These are phyloP conservation scores for Pugionium dolabratum DNA, from an alignment of 345 rosid species.

Conservation along the genomic window DNA sequence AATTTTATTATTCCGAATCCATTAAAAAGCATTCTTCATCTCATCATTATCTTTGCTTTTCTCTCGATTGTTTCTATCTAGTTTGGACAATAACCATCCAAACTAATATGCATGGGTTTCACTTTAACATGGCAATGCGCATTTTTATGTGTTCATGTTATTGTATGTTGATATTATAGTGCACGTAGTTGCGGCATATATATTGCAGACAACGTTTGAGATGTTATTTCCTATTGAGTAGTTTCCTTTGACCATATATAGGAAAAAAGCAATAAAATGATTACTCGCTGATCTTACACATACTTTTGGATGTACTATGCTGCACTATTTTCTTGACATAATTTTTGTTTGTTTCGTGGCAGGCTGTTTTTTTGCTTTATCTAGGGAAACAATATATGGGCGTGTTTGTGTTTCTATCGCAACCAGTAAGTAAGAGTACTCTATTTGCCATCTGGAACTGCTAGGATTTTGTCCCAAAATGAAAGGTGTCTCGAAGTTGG, in stretches of 20 bases:
- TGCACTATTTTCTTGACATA: background rate
- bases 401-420: background rate
- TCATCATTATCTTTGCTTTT: background rate
- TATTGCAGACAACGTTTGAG: background rate
- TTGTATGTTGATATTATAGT: background rate
- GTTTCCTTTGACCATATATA: background rate
- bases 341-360: background rate
- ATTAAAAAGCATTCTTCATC: background rate
- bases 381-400: background rate
- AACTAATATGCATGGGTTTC: background rate
- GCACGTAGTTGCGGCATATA: background rate
- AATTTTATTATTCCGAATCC: background rate
- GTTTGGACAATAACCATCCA: background rate
- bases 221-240: background rate
- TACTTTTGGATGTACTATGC: background rate
- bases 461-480: background rate
- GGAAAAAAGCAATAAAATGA: background rate
- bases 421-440: background rate
- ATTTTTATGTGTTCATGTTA: background rate
- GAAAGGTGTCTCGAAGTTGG: background rate
- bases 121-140: background rate
- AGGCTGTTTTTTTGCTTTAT: background rate
- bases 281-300: background rate
- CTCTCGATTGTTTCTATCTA: background rate
- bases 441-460: background rate